Conservation (phyloP, 192 early-diverging fungal species). For the Entophlyctis luteolus region DNA sequence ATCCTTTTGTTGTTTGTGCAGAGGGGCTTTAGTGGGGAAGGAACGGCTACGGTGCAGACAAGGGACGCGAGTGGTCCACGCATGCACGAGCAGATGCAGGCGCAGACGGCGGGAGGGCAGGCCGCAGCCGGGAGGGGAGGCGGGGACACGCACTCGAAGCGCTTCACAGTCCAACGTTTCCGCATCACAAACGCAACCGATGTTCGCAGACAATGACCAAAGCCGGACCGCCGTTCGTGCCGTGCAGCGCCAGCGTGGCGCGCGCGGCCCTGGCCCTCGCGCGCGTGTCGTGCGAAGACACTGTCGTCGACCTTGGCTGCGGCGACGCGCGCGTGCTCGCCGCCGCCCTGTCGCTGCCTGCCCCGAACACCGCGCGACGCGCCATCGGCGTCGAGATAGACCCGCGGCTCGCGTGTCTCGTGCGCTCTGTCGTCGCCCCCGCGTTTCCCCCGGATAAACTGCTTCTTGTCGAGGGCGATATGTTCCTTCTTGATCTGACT, state of each 20-base stretch:
- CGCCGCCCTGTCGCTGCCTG: background rate
- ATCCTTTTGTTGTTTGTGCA: too few relatives aligned
- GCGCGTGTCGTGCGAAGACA: constrained; percentile 2
- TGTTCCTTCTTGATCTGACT: constrained; percentile 34
- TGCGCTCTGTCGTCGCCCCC: background rate
- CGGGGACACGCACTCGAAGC: background rate
- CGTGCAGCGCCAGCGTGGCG: constrained; percentile 16
- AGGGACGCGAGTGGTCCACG: too few relatives aligned
- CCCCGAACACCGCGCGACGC: background rate
- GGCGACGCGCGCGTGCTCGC: constrained; percentile 35
- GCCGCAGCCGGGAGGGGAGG: too few relatives aligned
- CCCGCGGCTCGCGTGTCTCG: constrained; percentile 14
- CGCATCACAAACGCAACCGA: too few relatives aligned
- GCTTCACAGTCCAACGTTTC: background rate
- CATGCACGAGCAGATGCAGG: too few relatives aligned
- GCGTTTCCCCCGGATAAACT: background rate
- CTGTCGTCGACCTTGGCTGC: constrained; percentile 33
- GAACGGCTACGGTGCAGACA: too few relatives aligned
- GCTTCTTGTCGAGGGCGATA: constrained; percentile 20
- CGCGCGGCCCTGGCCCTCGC: constrained; percentile 29
- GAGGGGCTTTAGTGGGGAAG: too few relatives aligned
- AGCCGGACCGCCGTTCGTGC: constrained; percentile 40
- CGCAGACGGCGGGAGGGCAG: too few relatives aligned
- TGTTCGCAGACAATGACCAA: too few relatives aligned
- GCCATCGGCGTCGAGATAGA: constrained; percentile 35